These are phyloP conservation scores for Termitomyces sp. DNA, from an alignment of 1,284 basidiomycete genomes.

Conservation along the genomic window DNA sequence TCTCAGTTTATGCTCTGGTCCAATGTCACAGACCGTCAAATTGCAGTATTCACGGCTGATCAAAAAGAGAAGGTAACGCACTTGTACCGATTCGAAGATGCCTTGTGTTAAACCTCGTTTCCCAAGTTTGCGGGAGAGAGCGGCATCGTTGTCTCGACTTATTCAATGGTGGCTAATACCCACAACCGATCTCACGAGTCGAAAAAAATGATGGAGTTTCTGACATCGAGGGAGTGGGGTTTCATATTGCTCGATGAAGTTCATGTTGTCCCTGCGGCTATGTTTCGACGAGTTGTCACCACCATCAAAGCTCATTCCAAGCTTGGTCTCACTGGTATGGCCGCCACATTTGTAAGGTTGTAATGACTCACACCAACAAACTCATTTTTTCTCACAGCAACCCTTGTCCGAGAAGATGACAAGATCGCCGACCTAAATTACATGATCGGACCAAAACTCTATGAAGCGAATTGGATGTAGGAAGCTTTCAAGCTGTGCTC, in stretches of 20 bases:
- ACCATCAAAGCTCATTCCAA: conserved; percentile 98
- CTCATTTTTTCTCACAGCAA: conserved; percentile 50
- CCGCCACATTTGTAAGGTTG: not conserved
- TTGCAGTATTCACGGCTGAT: conserved; percentile 92
- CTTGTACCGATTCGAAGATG: not conserved
- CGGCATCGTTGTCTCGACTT: conserved; percentile 95
- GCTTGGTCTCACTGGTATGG: conserved; percentile 83
- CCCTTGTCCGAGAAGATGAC: conserved; percentile 97
- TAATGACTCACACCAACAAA: not conserved
- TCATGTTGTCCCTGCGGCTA: conserved; percentile 94
- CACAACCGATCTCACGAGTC: conserved; percentile 94
- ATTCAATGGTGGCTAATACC: conserved; percentile 98
- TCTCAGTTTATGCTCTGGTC: conserved; percentile 97
- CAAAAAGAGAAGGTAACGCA: conserved; percentile 86
- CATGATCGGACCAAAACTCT: conserved; percentile 98
- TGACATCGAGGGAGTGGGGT: conserved; percentile 92
- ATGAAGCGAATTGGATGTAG: conserved; percentile 99
- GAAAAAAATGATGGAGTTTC: conserved; percentile 98
- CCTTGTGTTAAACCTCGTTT: conserved; percentile 15
- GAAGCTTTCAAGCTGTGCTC: conserved; percentile 15
- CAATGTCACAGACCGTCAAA: conserved; percentile 91
- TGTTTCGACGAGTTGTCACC: conserved; percentile 94
- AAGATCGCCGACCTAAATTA: conserved; percentile 99
- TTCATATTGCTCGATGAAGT: conserved; percentile 96
- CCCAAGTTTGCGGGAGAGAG: conserved; percentile 85